phyloP scores from a whole-genome alignment of 1,284 basidiomycete genomes.

The Ustilago hordei region DNA sequence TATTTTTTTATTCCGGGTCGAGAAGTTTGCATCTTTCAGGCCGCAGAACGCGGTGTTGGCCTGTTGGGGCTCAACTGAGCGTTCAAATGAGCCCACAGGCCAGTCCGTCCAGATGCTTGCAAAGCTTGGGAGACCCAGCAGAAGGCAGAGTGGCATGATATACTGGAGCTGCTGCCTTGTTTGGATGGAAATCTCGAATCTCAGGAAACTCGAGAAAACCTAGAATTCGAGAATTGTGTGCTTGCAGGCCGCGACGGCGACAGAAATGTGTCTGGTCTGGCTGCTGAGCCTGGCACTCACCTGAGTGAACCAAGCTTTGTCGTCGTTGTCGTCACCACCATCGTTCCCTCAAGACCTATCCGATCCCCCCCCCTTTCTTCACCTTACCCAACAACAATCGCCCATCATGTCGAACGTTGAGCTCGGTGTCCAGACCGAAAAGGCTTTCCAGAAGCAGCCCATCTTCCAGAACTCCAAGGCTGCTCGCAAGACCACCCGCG shows the following conservation, averaged over 20 bases:
- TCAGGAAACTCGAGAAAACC: constrained; percentile 4
- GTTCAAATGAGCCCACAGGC: neutral
- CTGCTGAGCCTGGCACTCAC: constrained; percentile 1
- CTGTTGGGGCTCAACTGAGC: too few relatives aligned
- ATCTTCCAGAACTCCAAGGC: constrained; percentile 98
- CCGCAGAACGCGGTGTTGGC: neutral
- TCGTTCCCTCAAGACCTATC: constrained; percentile 39
- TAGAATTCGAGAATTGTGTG: neutral
- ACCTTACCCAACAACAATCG: constrained; percentile 38
- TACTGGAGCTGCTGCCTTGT: constrained; percentile 5
- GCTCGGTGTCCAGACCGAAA: constrained; percentile 68
- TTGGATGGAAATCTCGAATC: constrained; percentile 11
- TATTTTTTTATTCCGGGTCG: too few relatives aligned
- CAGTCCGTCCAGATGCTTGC: neutral
- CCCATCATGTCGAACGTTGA: constrained; percentile 67
- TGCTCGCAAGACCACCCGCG: constrained; percentile 90
- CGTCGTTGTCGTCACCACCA: constrained; percentile 45
- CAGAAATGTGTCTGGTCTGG: constrained; percentile 5
- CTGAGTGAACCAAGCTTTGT: constrained; percentile 16
- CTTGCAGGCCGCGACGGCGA: too few relatives aligned
- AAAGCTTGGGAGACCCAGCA: neutral
- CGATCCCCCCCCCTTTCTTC: constrained; percentile 28
- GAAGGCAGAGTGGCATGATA: neutral
- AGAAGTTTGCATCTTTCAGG: neutral
- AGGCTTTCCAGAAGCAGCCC: constrained; percentile 86